phyloP scores from a whole-genome alignment of 495 filamentous ascomycete species.

The Podospora appendiculata region DNA sequence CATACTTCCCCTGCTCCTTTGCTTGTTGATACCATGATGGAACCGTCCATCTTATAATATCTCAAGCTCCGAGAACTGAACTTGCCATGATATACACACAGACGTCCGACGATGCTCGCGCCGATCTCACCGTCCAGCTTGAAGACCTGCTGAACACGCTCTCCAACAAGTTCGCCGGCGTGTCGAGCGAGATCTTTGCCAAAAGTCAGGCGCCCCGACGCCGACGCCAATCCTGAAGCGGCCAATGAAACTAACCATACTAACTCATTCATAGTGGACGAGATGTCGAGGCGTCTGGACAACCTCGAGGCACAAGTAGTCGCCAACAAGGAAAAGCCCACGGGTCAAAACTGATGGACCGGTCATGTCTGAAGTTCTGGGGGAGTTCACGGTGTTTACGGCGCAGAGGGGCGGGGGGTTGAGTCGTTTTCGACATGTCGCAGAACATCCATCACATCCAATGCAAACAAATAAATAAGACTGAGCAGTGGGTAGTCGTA shows the following conservation, averaged over 20 bases:
- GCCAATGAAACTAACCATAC: not conserved
- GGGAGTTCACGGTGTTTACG: not conserved
- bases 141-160: conserved; percentile 81
- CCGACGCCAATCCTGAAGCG: not conserved
- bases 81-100: conserved; percentile 5
- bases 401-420: not conserved
- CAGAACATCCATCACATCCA: too few relatives aligned
- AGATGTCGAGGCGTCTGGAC: conserved; percentile 86
- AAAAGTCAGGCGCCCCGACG: conserved; percentile 54
- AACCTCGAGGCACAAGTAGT: conserved; percentile 71
- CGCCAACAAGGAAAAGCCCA: conserved; percentile 31
- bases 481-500: too few relatives aligned
- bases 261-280: conserved; percentile 62
- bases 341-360: too few relatives aligned
- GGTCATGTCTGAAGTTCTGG: too few relatives aligned
- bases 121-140: conserved; percentile 67
- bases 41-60: too few relatives aligned
- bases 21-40: not conserved
- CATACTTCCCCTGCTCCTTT: not conserved
- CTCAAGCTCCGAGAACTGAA: too few relatives aligned
- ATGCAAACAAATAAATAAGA: too few relatives aligned
- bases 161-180: conserved; percentile 71
- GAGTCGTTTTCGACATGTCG: too few relatives aligned
- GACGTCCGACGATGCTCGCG: conserved; percentile 32
- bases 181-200: conserved; percentile 76